Percentiles rank a stretch among this genome's conserved stretches.
Evolutionary conservation across 768 basidiomycete species (phyloP).

Genomic region (Xerocomus spinulosus): DNA sequence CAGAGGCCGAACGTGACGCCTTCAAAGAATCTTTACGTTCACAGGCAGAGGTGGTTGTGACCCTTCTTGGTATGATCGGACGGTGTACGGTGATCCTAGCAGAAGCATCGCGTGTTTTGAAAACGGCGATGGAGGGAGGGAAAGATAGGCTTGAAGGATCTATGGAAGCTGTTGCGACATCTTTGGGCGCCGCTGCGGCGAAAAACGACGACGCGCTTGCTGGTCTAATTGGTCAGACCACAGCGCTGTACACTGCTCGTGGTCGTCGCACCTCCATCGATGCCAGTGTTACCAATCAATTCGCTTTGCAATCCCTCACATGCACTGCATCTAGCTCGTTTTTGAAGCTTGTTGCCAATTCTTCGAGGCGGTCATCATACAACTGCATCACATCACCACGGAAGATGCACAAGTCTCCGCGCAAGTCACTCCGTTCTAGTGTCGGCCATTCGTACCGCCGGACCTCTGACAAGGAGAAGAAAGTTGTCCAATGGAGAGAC

Average conservation of each 20-base stretch:
- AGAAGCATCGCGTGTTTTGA: slow-evolving; percentile 48
- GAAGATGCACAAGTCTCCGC: slow-evolving; percentile 53
- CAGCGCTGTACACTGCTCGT: slow-evolving; percentile 50
- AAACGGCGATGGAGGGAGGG: slow-evolving; percentile 34
- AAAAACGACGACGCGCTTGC: slow-evolving; percentile 70
- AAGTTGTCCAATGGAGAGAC: slow-evolving; percentile 84
- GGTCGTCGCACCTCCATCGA: slow-evolving; percentile 37
- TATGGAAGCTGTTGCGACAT: slow-evolving; percentile 45
- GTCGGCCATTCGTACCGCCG: slow-evolving; percentile 57
- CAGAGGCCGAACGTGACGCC: slow-evolving; percentile 60
- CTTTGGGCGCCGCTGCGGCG: slow-evolving; percentile 52
- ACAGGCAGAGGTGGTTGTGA: slow-evolving; percentile 64
- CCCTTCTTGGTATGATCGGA: slow-evolving; percentile 76
- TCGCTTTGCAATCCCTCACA: slow-evolving; percentile 37
- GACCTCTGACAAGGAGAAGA: slow-evolving; percentile 62
- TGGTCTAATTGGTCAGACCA: slow-evolving; percentile 62
- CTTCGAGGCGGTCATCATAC: slow-evolving; percentile 43
- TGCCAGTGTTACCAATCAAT: slow-evolving; percentile 50
- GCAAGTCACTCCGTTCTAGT: slow-evolving; percentile 70
- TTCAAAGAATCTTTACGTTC: slow-evolving; percentile 56
- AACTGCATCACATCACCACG: slow-evolving; percentile 43
- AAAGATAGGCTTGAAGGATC: slow-evolving; percentile 36
- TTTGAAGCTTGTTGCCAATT: slow-evolving; percentile 40
- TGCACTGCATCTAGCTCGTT: slow-evolving; percentile 46
- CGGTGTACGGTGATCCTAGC: slow-evolving; percentile 70